Evolutionary conservation across 805 yeast genomes (phyloP).

Genomic region (Priceomyces carsonii): DNA sequence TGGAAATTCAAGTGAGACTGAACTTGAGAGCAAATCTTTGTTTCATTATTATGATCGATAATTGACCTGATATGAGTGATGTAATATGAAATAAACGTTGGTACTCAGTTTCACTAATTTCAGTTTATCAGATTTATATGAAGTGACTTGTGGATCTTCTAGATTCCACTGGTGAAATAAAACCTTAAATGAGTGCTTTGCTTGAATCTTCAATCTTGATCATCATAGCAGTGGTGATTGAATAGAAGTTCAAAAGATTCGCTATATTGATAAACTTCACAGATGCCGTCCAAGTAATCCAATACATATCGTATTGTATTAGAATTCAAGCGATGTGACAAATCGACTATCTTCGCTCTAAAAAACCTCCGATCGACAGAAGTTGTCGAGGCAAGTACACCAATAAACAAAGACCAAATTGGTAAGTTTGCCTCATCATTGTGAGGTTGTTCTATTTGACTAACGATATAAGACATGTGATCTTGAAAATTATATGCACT

Average conservation of each 20-base stretch:
- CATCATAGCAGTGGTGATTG: constrained; percentile 3
- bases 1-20: too few relatives aligned
- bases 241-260: constrained; percentile 5
- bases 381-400: constrained; percentile 1
- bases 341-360: constrained; percentile 1
- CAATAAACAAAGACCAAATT: constrained; percentile 4
- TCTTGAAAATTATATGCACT: constrained; percentile 3
- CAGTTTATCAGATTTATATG: not conserved
- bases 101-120: not conserved
- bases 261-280: not conserved
- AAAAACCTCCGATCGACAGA: not conserved
- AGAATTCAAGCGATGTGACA: constrained; percentile 3
- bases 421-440: constrained; percentile 5
- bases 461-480: not conserved
- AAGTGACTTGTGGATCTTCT: not conserved
- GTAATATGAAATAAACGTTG: not conserved
- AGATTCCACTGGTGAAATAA: not conserved
- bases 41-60: too few relatives aligned
- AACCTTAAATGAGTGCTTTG: not conserved
- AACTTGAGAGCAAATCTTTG: too few relatives aligned
- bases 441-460: constrained; percentile 4
- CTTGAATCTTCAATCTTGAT: constrained; percentile 1
- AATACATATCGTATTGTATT: constrained; percentile 3
- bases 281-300: constrained; percentile 3
- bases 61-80: constrained; percentile 1